These are phyloP conservation scores for Dillenia turbinata DNA, from an alignment of 164 flowering plant species.

Conservation along the genomic window DNA sequence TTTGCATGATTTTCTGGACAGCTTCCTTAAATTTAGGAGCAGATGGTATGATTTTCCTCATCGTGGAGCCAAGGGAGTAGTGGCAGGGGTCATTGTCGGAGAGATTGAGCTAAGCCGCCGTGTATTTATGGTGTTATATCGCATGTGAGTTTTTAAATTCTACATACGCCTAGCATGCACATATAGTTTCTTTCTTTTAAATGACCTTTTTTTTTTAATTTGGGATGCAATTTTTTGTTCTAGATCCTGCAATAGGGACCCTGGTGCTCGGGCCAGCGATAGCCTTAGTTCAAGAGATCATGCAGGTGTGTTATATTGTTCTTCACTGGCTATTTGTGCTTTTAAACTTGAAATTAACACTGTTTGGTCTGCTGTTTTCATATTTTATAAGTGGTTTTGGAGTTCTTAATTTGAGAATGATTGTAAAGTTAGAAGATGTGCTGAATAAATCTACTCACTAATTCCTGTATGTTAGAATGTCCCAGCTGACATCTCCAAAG, in stretches of 20 bases:
- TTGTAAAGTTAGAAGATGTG: too few species aligned
- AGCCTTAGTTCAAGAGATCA: constrained; percentile 72
- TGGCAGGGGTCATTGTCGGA: constrained; percentile 94
- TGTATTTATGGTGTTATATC: constrained; percentile 85
- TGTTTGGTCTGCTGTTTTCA: too few species aligned
- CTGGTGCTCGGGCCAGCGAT: constrained; percentile 62
- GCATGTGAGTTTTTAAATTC: constrained; percentile 55
- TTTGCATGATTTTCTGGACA: constrained; percentile 78
- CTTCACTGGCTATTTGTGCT: constrained; percentile 1
- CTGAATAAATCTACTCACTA: too few species aligned
- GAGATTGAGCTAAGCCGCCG: constrained; percentile 82
- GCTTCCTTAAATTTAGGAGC: constrained; percentile 81
- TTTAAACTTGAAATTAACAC: neutral
- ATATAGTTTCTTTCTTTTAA: neutral
- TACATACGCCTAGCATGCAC: neutral
- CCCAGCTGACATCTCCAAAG: too few species aligned
- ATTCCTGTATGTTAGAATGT: too few species aligned
- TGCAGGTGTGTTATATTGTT: constrained; percentile 44
- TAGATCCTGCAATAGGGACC: constrained; percentile 91
- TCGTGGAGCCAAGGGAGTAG: constrained; percentile 68
- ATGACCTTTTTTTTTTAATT: neutral
- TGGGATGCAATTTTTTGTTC: constrained; percentile 6
- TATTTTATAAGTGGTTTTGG: too few species aligned
- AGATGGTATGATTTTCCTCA: constrained; percentile 98
- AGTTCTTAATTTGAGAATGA: too few species aligned